These are phyloP conservation scores for Penicillium sclerotigenum DNA, from an alignment of 2,329 filamentous ascomycete genomes.

Conservation along the genomic window DNA sequence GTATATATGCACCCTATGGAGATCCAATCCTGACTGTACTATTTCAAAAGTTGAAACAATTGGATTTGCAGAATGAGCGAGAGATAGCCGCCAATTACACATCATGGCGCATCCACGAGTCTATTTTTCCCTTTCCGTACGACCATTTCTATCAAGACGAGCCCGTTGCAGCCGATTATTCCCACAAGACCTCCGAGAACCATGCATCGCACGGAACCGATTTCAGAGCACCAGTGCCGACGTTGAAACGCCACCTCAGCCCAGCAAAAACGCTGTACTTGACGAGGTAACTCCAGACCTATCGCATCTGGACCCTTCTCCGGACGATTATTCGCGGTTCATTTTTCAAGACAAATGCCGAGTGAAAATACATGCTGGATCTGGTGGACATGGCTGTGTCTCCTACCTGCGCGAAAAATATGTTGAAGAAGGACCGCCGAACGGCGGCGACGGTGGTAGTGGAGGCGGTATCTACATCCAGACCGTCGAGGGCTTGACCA, in stretches of 20 bases:
- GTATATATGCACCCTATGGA: neutral
- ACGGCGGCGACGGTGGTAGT: slow-evolving; percentile 89
- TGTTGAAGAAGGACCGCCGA: slow-evolving; percentile 81
- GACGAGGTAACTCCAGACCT: slow-evolving; percentile 24
- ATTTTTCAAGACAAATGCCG: slow-evolving; percentile 85
- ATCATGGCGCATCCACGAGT: slow-evolving; percentile 10
- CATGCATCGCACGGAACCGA: slow-evolving; percentile 9
- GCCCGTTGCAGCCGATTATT: slow-evolving; percentile 12
- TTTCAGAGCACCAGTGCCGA: slow-evolving; percentile 24
- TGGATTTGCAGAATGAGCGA: slow-evolving; percentile 11
- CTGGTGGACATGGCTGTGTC: slow-evolving; percentile 87
- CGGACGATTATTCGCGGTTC: slow-evolving; percentile 77
- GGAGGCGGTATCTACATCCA: slow-evolving; percentile 95
- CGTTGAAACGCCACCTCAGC: neutral
- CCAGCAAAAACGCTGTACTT: slow-evolving; percentile 7
- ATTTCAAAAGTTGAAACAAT: neutral
- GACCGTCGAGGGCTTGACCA: slow-evolving; percentile 85
- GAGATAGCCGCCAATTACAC: slow-evolving; percentile 11
- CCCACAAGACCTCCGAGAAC: slow-evolving; percentile 5
- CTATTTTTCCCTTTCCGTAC: slow-evolving; percentile 8
- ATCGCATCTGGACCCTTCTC: slow-evolving; percentile 71
- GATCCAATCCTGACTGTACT: neutral
- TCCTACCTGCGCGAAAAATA: slow-evolving; percentile 92
- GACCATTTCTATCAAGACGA: slow-evolving; percentile 16
- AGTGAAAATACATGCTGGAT: slow-evolving; percentile 72